Evolutionary conservation across 352 stramenopile genomes (phyloP), one percentile per base, ranked within the genome.

Genomic region (Stramenopiles sp.): DNA sequence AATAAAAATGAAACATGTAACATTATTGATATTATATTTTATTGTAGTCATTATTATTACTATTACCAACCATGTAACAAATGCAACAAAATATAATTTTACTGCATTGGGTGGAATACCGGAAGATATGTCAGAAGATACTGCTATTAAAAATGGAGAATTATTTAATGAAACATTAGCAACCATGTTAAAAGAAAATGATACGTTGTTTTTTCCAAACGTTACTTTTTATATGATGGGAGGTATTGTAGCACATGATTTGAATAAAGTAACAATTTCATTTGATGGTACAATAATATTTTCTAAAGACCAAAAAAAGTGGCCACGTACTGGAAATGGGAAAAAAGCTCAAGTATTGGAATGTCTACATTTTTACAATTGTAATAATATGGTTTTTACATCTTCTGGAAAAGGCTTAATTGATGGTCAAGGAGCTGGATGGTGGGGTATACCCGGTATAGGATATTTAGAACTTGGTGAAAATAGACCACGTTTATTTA

Each of bases 381-480:
- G 74, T 30, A 29, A 20, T 6, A 84, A 85, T 33, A 38, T 85
- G 1, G 84, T 43, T 29, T 63, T 85, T 73, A 84, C 79, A 29
- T 82, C 38, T 20, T 78, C 69, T 30, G 43, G 43, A 33, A 38
- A 80, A 53, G 83, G 83, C 32, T 78, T 82, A 1, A 79, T 87
- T 30, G 80, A 87, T 79, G 84, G 84, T 27, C 38, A 81, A 63
- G 84, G 84, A 6, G 27, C 32, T 13, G 33, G 73, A 4, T 87
- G 84, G 84, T 88, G 84, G 84, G 83, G 84, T 32, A n/a, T 85
- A 43, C 84, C 84, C 0, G 79, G 80, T 29, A 82, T 88, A 38
- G 83, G 83, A 20, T 88, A 87, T 63, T 13, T 88, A 0, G 7
- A 73, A 23, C 23, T 78, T n/a, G 63, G 69, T 6, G 84, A 88